Evolutionary conservation across 345 rosid species (phyloP), one percentile per base, ranked within the genome.

Genomic region (Crucihimalaya himalaica): DNA sequence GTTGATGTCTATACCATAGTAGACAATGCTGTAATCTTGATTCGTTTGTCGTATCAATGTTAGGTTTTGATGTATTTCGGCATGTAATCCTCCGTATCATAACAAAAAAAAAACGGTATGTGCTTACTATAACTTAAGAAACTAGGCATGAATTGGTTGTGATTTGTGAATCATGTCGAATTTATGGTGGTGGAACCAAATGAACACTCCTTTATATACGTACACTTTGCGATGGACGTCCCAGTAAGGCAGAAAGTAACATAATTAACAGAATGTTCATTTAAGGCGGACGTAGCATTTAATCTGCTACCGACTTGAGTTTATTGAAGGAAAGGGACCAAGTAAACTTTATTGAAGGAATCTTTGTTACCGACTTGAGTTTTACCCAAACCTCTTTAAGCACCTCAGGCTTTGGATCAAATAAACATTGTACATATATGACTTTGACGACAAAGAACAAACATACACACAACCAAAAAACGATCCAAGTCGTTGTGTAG

Each of bases 401-500:
- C n/a, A n/a, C n/a, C n/a, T n/a, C n/a, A n/a, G n/a, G n/a, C n/a
- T n/a, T n/a, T n/a, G n/a, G n/a, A n/a, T 19, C 7, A 42, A 37
- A 34, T 18, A 32, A 55, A 45, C n/a, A 13, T 63, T 56, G 39
- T 5, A 65, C 50, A 40, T 29, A 19, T 31, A 43, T 43, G 77
- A 43, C 77, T 73, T 62, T 25, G 16, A 46, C 46, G 65, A 34
- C 43, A 14, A 64, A 46, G 5, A 56, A 37, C 65, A 23, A 34
- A 46, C 23, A 55, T 19, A 47, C 50, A 47, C 72, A 66, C 65
- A 47, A 74, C 18, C 3, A 13, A 15, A 19, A n/a, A 57, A 57
- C 6, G 9, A 66, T 57, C 29, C 20, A 56, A 50, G 78, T 66
- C 67, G 67, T 66, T 48, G 72, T 74, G 72, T 74, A 74, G 78